These are phyloP conservation scores for Fusarium brevicatenulatum DNA, from an alignment of 2,329 filamentous ascomycete genomes.

Conservation along the genomic window DNA sequence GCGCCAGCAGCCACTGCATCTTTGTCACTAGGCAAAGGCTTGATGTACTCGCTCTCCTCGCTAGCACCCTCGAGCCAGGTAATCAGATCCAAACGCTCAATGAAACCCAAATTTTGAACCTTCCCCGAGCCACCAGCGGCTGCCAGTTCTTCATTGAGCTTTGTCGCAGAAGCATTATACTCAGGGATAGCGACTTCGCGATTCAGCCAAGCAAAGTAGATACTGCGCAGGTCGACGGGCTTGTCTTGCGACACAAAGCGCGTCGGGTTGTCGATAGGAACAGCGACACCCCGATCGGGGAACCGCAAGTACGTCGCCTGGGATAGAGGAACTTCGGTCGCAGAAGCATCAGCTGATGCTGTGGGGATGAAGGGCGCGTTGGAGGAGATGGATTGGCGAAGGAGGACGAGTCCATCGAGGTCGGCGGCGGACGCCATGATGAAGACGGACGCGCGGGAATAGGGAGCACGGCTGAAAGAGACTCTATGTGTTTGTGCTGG, in stretches of 20 bases:
- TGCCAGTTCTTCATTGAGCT: slow-evolving; percentile 81
- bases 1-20: slow-evolving; percentile 55
- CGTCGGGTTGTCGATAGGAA: slow-evolving; percentile 78
- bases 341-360: slow-evolving; percentile 72
- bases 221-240: slow-evolving; percentile 87
- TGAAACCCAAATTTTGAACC: slow-evolving; percentile 90
- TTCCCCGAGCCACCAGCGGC: slow-evolving; percentile 69
- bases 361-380: slow-evolving; percentile 77
- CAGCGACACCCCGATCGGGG: slow-evolving; percentile 67
- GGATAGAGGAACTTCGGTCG: slow-evolving; percentile 72
- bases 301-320: slow-evolving; percentile 84
- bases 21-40: slow-evolving; percentile 76
- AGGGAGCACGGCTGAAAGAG: not conserved
- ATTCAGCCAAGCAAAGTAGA: slow-evolving; percentile 96
- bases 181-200: slow-evolving; percentile 89
- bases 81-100: slow-evolving; percentile 89
- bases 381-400: slow-evolving; percentile 84
- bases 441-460: slow-evolving; percentile 22
- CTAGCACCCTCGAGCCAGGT: slow-evolving; percentile 92
- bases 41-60: slow-evolving; percentile 93
- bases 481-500: not conserved
- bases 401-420: slow-evolving; percentile 81
- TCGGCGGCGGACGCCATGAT: slow-evolving; percentile 67
- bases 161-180: slow-evolving; percentile 85
- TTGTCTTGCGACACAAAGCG: slow-evolving; percentile 84